These are phyloP conservation scores for Vaccinium corymbosum DNA, from an alignment of 148 eudicot species.

Conservation along the genomic window DNA sequence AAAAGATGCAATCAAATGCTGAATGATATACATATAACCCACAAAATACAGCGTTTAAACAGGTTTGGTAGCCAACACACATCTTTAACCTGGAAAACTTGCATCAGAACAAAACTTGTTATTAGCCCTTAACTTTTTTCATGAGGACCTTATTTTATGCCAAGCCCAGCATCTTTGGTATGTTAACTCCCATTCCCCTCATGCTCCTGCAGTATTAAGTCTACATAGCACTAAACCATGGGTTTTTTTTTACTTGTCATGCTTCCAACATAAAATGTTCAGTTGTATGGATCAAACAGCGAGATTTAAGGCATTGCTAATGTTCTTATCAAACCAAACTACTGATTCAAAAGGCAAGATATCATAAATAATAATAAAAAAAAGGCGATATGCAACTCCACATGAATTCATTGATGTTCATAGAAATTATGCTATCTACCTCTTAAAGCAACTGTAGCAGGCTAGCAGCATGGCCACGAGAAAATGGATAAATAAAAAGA, in stretches of 20 bases:
- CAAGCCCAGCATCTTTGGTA: neutral
- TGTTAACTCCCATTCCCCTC: neutral
- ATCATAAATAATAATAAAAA: neutral
- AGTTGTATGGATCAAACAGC: neutral
- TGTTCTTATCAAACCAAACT: neutral
- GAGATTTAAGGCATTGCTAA: neutral
- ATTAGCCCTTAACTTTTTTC: neutral
- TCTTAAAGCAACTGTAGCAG: neutral
- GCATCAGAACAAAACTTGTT: neutral
- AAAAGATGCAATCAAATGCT: neutral
- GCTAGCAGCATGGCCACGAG: slow-evolving; percentile 10
- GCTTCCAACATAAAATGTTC: neutral
- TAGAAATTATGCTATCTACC: neutral
- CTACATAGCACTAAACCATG: neutral
- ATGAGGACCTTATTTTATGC: neutral
- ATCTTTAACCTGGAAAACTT: neutral
- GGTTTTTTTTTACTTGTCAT: neutral
- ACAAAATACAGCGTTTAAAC: neutral
- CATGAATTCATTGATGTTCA: neutral
- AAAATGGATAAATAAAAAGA: neutral
- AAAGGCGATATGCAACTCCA: neutral
- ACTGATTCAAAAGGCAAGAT: neutral
- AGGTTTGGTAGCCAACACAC: neutral
- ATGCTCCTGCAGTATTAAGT: neutral
- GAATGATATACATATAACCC: neutral